Conservation (phyloP, 2,329 filamentous ascomycete species). For the Teratosphaeria epicoccoides region DNA sequence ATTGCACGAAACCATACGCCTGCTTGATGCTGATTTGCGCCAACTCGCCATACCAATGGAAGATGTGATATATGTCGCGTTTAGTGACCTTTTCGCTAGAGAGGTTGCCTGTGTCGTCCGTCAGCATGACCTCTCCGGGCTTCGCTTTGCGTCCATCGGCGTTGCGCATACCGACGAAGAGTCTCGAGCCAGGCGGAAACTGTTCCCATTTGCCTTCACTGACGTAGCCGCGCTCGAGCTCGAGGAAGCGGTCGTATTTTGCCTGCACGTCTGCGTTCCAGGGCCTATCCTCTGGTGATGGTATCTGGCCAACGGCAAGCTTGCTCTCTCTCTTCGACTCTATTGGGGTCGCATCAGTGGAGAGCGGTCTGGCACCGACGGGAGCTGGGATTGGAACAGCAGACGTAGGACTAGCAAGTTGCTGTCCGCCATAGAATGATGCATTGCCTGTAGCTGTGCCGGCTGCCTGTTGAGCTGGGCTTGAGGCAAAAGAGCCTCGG, state of each 20-base stretch:
- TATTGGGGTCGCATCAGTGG: conserved; percentile 7
- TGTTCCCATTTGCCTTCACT: conserved; percentile 71
- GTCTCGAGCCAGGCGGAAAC: conserved; percentile 64
- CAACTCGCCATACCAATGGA: conserved; percentile 72
- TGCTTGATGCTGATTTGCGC: conserved; percentile 95
- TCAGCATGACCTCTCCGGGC: conserved; percentile 1
- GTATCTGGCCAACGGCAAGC: conserved; percentile 18
- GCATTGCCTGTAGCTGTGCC: conserved; percentile 2
- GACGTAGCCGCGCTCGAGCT: conserved; percentile 64
- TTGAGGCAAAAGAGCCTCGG: conserved; percentile 10
- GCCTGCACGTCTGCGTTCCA: conserved; percentile 51
- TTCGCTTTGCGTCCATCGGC: conserved; percentile 4
- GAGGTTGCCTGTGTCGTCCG: conserved; percentile 57
- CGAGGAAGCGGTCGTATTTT: conserved; percentile 61
- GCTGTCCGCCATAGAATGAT: background rate
- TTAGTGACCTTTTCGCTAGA: conserved; percentile 90
- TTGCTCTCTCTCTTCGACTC: conserved; percentile 22
- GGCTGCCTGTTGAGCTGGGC: conserved; percentile 4
- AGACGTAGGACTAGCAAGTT: background rate
- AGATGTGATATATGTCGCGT: conserved; percentile 83
- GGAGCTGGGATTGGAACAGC: conserved; percentile 2
- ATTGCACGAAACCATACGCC: conserved; percentile 94
- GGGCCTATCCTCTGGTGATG: conserved; percentile 37
- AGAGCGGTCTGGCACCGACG: background rate
- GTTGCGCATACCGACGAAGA: conserved; percentile 61